These are phyloP conservation scores for Agaricus sinodeliciosus DNA, from an alignment of 768 basidiomycete species.

Conservation along the genomic window DNA sequence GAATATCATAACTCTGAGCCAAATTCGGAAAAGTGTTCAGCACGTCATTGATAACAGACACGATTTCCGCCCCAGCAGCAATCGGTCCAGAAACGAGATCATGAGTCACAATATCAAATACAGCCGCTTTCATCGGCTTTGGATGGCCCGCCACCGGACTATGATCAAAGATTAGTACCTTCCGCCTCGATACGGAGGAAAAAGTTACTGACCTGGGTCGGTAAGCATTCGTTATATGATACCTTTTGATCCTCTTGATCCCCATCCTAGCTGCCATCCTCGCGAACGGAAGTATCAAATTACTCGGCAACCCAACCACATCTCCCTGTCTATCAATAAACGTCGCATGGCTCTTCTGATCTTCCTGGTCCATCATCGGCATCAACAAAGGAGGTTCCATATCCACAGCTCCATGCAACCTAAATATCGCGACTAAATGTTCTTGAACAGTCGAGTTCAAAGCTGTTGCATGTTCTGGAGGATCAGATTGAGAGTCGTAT, in stretches of 20 bases:
- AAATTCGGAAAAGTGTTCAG: slow-evolving; percentile 70
- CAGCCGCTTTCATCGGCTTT: slow-evolving; percentile 62
- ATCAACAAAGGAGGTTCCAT: slow-evolving; percentile 82
- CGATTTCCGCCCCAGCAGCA: slow-evolving; percentile 69
- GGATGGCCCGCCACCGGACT: slow-evolving; percentile 72
- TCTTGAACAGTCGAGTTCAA: slow-evolving; percentile 75
- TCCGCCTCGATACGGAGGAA: neutral
- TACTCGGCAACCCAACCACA: slow-evolving; percentile 64
- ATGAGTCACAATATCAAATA: slow-evolving; percentile 79
- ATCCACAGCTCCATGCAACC: slow-evolving; percentile 85
- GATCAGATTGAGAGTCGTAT: slow-evolving; percentile 66
- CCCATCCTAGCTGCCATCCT: slow-evolving; percentile 67
- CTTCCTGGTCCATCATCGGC: slow-evolving; percentile 57
- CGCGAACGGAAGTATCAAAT: slow-evolving; percentile 73
- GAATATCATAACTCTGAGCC: slow-evolving; percentile 62
- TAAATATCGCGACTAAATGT: slow-evolving; percentile 69
- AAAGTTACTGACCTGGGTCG: slow-evolving; percentile 46
- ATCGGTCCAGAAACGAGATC: slow-evolving; percentile 57
- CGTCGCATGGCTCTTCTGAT: slow-evolving; percentile 58
- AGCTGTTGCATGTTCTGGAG: slow-evolving; percentile 61
- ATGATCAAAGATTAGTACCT: slow-evolving; percentile 5
- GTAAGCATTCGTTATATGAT: slow-evolving; percentile 70
- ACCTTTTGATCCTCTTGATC: slow-evolving; percentile 72
- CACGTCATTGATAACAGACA: slow-evolving; percentile 60
- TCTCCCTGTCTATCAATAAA: slow-evolving; percentile 81